Evolutionary conservation across 2,329 filamentous ascomycete genomes (phyloP), one percentile per base, ranked within the genome.

Genomic region (Trichoderma koningiopsis): DNA sequence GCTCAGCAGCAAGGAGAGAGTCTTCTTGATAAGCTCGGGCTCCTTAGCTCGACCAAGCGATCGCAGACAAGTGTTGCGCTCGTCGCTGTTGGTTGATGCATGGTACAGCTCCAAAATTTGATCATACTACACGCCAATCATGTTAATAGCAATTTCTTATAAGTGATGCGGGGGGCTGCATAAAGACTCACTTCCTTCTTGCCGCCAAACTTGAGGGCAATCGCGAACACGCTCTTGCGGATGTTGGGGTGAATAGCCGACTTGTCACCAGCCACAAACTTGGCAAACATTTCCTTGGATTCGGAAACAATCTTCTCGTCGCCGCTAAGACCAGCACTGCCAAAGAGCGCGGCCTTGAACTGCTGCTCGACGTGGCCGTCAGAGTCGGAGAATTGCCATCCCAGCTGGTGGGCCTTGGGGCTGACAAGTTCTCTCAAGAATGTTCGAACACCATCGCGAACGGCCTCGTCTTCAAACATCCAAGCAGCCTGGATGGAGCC

Each of bases 361-460:
- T 97, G 94, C 80, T 97, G 94, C 79, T 94, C 86, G 73, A 97
- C 90, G 77, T 97, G 94, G 61, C 92, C 93, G 75, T 98, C 95
- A 4, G 86, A 86, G 31, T 94, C 91, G 33, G 88, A 91, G 81
- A 98, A 97, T 16, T 88, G 83, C 95, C 95, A 98, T 70, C 95
- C 95, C 56, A 96, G 82, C 77, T 94, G 88, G 79, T 97, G 94
- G 0, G 94, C 91, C 80, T 94, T 95, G 74, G 87, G 84, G 76
- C 89, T 90, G 70, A 92, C 87, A 27, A 98, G 86, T 13, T 92
- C 88, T 72, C 90, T 87, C 78, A 96, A 91, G 85, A 97, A 97
- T 16, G 88, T 86, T 82, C 94, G 92, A 55, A 98, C 85, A 5
- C 91, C 92, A 72, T 94, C 88, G 73, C 88, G 90, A 61, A 89